Evolutionary conservation across 148 eudicot species (phyloP).

Genomic region (Rhododendron vialii): DNA sequence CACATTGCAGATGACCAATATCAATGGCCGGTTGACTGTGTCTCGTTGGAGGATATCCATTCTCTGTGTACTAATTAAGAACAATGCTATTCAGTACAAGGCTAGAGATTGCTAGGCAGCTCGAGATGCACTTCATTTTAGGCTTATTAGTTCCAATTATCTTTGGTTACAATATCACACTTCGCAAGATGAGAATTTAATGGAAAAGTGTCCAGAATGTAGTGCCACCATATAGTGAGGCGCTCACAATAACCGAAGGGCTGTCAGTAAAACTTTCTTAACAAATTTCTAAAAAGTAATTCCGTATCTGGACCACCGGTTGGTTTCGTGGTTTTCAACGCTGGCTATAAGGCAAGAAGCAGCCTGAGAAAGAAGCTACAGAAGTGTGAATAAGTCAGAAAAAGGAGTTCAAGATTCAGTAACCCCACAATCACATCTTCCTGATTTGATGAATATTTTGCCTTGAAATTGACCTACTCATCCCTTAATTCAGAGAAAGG

Average conservation of each 20-base stretch:
- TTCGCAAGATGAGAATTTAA: not conserved
- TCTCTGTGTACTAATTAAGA: not conserved
- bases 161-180: not conserved
- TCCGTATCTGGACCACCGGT: not conserved
- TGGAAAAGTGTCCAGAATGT: not conserved
- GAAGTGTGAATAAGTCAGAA: not conserved
- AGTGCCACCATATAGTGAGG: not conserved
- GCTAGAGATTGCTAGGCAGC: not conserved
- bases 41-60: not conserved
- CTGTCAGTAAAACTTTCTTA: not conserved
- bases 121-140: not conserved
- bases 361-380: not conserved
- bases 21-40: not conserved
- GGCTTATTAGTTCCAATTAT: not conserved
- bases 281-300: not conserved
- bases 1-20: not conserved
- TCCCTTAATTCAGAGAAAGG: not conserved
- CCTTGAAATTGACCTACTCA: slow-evolving; percentile 3
- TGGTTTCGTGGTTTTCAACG: not conserved
- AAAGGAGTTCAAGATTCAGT: not conserved
- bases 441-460: not conserved
- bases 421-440: not conserved
- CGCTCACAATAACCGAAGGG: not conserved
- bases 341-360: not conserved
- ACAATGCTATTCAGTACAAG: not conserved